These are phyloP conservation scores for Pezicula carpinea DNA, from an alignment of 2,329 filamentous ascomycete species.

Conservation along the genomic window DNA sequence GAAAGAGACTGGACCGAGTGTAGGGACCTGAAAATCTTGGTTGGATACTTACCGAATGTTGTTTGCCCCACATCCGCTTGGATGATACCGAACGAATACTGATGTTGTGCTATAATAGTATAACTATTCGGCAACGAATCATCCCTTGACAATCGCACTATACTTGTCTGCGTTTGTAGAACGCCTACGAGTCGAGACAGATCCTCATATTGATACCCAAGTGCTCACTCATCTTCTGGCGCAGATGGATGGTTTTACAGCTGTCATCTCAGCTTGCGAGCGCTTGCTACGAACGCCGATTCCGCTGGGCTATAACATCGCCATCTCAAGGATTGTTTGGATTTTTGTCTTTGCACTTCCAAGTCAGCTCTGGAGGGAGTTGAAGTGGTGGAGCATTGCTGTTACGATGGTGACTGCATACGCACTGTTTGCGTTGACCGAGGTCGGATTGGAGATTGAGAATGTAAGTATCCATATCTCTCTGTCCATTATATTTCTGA, in stretches of 20 bases:
- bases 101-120: slow-evolving; percentile 4
- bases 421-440: slow-evolving; percentile 17
- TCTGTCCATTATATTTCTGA: not conserved
- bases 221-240: slow-evolving; percentile 22
- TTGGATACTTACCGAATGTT: slow-evolving; percentile 9
- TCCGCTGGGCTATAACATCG: slow-evolving; percentile 21
- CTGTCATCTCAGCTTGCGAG: slow-evolving; percentile 20
- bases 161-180: slow-evolving; percentile 17
- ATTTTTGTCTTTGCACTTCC: slow-evolving; percentile 20
- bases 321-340: slow-evolving; percentile 22
- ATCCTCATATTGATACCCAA: slow-evolving; percentile 16
- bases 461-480: slow-evolving; percentile 9
- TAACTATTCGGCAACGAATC: slow-evolving; percentile 9
- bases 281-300: slow-evolving; percentile 20
- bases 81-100: not conserved
- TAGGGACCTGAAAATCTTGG: slow-evolving; percentile 2
- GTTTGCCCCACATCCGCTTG: not conserved
- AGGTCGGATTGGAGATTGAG: slow-evolving; percentile 21
- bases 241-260: slow-evolving; percentile 19
- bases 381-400: slow-evolving; percentile 18
- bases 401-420: slow-evolving; percentile 21
- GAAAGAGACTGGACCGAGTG: slow-evolving; percentile 10
- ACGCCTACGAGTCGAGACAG: slow-evolving; percentile 5
- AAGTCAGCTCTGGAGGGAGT: slow-evolving; percentile 17
- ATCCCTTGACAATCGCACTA: slow-evolving; percentile 18